Evolutionary conservation across 2,329 filamentous ascomycete species (phyloP), one percentile per base, ranked within the genome.

Genomic region (Elsinoe arachidis): DNA sequence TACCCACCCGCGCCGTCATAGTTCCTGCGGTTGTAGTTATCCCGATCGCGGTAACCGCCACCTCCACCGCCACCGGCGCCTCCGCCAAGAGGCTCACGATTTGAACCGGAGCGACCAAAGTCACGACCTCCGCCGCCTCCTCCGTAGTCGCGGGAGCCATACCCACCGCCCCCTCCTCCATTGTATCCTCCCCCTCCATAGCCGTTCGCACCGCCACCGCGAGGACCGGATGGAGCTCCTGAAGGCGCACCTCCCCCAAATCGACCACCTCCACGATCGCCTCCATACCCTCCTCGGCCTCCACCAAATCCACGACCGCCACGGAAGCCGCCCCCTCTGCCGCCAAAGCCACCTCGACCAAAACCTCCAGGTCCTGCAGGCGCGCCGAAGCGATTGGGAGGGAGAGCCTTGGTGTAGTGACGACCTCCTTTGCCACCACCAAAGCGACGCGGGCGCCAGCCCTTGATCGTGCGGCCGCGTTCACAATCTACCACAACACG

Each of bases 401-500:
- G 81, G 62, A 84, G 78, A 14, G 85, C 83, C 73, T 92, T 95
- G 58, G 92, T 97, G 73, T 97, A 97, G 62, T 89, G 88, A 66
- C 93, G 85, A 46, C 92, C 92, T 61, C 93, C 93, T 2, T 96
- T 82, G 47, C 93, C 93, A 63, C 93, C 93, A 58, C 92, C 93
- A 55, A 95, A 86, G 62, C 93, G 86, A 64, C 88, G 86, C 61
- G 93, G 93, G 68, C 88, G 87, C 93, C 93, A 99, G 51, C 87
- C 90, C 68, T 88, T 88, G 39, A 96, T 90, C 33, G 93, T 97
- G 65, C 93, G 87, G 64, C 93, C 93, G 68, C 93, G 86, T 75
- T 99, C 93, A 60, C 97, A 92, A 70, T 99, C 93, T 67, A 97
- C 90, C 69, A 96, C 84, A 67, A 97, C 88, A 66, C 87, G 85